Evolutionary conservation across 2,329 filamentous ascomycete species (phyloP), one percentile per base, ranked within the genome.

Genomic region (Aspergillus aculeatinus): DNA sequence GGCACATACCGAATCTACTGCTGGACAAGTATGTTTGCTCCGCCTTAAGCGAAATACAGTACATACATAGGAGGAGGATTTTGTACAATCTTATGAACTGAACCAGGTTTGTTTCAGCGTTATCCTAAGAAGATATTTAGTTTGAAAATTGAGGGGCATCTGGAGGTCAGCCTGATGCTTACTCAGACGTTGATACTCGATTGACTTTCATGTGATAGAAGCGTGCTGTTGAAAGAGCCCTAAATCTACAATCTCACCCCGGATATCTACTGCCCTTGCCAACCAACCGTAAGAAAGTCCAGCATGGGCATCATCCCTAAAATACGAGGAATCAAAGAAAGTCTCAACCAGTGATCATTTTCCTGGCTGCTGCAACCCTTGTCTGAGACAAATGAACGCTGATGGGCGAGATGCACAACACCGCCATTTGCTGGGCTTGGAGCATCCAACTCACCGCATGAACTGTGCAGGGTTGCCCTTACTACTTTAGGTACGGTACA

Each of bases 311-410:
- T 48, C 52, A 47, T 44, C 48, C 53, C 19, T 35, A 27, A 27
- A 9, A 55, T 39, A 47, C 27, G 19, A 58, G 49, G 49, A 44
- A 27, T 49, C 48, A 33, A 49, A 49, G 59, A 53, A 39, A 57
- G 25, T 23, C n/a, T 23, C n/a, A 47, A 21, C 14, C 51, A 61
- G 56, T 51, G 56, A 61, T 58, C 39, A 44, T 44, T 16, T 51
- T 47, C 31, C 12, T 42, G 61, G 54, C 44, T 55, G 51, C 50
- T 19, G 50, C 51, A 54, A 53, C 4, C 35, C 60, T 25, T 29
- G 55, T 51, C 64, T 67, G 65, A 67, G 66, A 67, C 65, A 50
- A 60, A 9, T 57, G 61, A 60, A 55, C 5, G 39, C 59, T 55
- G 53, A 50, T 27, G 57, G 58, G 52, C 44, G 55, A 56, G 27